Base-by-base conservation (phyloP, 1,284 basidiomycete genomes). In the Cryptococcus amylolentus region DNA sequence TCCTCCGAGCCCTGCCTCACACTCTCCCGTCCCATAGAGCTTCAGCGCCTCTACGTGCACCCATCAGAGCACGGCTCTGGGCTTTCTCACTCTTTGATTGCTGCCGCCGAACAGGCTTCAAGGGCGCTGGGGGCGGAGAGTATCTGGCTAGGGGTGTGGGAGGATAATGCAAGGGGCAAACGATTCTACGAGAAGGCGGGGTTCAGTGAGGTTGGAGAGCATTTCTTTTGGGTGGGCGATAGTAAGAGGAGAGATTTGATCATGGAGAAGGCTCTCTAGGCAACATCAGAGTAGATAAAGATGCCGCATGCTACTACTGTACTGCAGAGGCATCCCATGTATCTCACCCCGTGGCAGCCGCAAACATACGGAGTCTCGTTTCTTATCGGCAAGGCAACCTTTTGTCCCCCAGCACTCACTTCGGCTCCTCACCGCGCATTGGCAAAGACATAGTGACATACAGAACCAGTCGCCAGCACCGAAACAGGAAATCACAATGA, bases 91-190 rank as follows among this genome's bases (percentile, higher is more conserved):
- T 4, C 38, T 1, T 53, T 72, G 10, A 52, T 75, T 41, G 52
- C 40, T 2, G 41, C 16, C 10, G 61, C 60, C 12, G 53, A 70
- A 14, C 49, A 42, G 12, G 10, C 59, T 14, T 56, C 61, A 6
- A 55, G 54, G 39, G 35, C 61, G 39, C 18, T 60, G 45, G 70
- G 67, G 14, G 58, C 35, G 37, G 45, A 57, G 43, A 56, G 60
- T 27, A 52, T 67, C 5, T 74, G 68, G 68, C 56, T 74, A 8
- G 70, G 72, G 4, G 69, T 67, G 6, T 69, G 67, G 66, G 69
- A 71, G 54, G 50, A 64, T 46, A 71, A 71, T 51, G 45, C 42
- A 4, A 48, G 66, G 26, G 69, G 62, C 3, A 60, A 60, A 23
- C 47, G 52, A 46, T 71, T 71, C 46, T 71, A 71, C 38, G 49